phyloP scores from a whole-genome alignment of 441 rosid species.

The Corymbia citriodora region DNA sequence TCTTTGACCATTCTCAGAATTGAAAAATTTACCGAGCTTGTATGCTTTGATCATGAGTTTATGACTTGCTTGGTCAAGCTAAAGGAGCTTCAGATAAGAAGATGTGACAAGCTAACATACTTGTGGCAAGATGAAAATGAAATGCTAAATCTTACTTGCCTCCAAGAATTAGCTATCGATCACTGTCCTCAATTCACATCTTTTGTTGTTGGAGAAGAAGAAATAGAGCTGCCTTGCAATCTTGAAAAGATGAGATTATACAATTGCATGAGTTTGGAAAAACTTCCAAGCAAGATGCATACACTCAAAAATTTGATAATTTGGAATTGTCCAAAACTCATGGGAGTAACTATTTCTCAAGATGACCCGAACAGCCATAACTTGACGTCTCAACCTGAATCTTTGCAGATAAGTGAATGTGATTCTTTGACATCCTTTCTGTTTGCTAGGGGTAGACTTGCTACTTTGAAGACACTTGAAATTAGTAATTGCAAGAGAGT shows the following conservation, averaged over 20 bases:
- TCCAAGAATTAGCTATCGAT: fast-evolving
- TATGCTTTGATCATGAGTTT: too few species aligned
- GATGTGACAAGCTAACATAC: too few species aligned
- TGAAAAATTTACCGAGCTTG: fast-evolving
- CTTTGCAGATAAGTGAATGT: fast-evolving
- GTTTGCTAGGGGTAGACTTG: too few species aligned
- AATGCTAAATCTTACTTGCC: too few species aligned
- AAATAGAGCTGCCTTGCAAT: background rate
- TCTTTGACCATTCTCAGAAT: too few species aligned
- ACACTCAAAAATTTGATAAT: fast-evolving
- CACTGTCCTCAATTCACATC: background rate
- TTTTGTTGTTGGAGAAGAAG: background rate
- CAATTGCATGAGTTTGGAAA: background rate
- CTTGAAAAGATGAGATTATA: fast-evolving
- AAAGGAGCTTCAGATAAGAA: too few species aligned
- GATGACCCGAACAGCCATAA: fast-evolving
- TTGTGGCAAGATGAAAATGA: too few species aligned
- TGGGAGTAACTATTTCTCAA: fast-evolving
- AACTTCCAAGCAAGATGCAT: background rate
- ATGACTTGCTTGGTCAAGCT: too few species aligned
- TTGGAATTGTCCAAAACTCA: fast-evolving
- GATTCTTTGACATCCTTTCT: too few species aligned
- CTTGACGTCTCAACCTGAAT: fast-evolving
- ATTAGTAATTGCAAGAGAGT: too few species aligned
- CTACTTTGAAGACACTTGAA: too few species aligned